phyloP scores from a whole-genome alignment of 2,329 filamentous ascomycete species.

The Mariannaea sp. region DNA sequence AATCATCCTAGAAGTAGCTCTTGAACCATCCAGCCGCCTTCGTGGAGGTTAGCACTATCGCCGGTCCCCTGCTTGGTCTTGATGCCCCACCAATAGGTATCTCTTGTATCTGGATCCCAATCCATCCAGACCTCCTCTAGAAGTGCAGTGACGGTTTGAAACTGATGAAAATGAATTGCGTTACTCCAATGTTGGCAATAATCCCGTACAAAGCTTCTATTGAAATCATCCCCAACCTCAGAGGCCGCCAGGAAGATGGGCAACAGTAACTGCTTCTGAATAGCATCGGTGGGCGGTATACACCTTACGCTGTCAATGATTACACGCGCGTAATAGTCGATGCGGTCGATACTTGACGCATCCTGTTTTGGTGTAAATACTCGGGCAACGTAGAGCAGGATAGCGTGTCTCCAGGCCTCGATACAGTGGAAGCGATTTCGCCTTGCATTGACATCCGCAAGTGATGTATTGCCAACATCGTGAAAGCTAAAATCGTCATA shows the following conservation, averaged over 20 bases:
- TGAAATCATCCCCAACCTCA: conserved; percentile 4
- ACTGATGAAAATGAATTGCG: conserved; percentile 4
- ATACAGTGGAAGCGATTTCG: conserved; percentile 12
- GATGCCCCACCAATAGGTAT: conserved; percentile 11
- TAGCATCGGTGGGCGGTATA: conserved; percentile 3
- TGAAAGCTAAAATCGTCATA: neutral
- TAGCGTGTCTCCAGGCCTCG: conserved; percentile 12
- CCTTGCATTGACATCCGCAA: neutral
- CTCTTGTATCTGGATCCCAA: neutral
- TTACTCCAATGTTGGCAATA: conserved; percentile 7
- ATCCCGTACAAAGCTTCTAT: neutral
- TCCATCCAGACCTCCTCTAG: conserved; percentile 5
- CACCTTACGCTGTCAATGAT: conserved; percentile 4
- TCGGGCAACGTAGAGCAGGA: conserved; percentile 4
- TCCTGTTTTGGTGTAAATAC: conserved; percentile 7
- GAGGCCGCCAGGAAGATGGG: conserved; percentile 1
- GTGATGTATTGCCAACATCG: neutral
- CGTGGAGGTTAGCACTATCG: neutral
- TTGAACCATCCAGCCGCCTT: neutral
- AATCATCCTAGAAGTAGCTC: conserved; percentile 6
- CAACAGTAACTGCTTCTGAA: conserved; percentile 6
- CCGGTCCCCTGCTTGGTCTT: neutral
- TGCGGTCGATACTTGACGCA: neutral
- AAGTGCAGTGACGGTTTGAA: conserved; percentile 4
- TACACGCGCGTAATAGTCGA: conserved; percentile 4